Conservation (phyloP, 306 rosid species). For the Quercus rubra region DNA sequence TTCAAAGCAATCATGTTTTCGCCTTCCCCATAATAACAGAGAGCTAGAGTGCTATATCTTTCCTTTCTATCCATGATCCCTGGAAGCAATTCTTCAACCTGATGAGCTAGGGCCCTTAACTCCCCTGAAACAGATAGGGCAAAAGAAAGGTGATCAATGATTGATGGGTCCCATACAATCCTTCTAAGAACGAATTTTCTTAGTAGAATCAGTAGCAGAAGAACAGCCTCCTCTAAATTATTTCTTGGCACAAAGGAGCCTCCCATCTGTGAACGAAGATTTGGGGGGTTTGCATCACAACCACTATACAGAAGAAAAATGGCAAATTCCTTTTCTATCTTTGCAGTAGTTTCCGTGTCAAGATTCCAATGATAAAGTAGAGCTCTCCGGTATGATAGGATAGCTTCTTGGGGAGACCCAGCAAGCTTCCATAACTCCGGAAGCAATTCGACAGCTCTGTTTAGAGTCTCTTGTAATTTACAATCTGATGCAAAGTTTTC, state of each 20-base stretch:
- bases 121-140: constrained; percentile 73
- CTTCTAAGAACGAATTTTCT: constrained; percentile 45
- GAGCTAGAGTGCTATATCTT: constrained; percentile 53
- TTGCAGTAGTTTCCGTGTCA: constrained; percentile 50
- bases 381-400: constrained; percentile 67
- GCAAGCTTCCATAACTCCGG: constrained; percentile 84
- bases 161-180: constrained; percentile 73
- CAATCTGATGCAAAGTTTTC: constrained; percentile 56
- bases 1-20: constrained; percentile 59
- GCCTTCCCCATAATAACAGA: constrained; percentile 74
- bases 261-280: constrained; percentile 74
- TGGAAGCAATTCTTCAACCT: constrained; percentile 72
- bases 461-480: constrained; percentile 67
- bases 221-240: constrained; percentile 86
- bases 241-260: constrained; percentile 83
- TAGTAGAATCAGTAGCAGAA: constrained; percentile 64
- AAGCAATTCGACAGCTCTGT: constrained; percentile 69
- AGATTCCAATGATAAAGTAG: constrained; percentile 80
- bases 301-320: constrained; percentile 85
- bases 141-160: constrained; percentile 77
- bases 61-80: constrained; percentile 60
- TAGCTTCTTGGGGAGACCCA: constrained; percentile 63
- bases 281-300: constrained; percentile 75
- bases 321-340: constrained; percentile 74
- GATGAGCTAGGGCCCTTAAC: constrained; percentile 52